Evolutionary conservation across 768 basidiomycete species (phyloP), one percentile per base, ranked within the genome.

Genomic region (Collybia sordida): DNA sequence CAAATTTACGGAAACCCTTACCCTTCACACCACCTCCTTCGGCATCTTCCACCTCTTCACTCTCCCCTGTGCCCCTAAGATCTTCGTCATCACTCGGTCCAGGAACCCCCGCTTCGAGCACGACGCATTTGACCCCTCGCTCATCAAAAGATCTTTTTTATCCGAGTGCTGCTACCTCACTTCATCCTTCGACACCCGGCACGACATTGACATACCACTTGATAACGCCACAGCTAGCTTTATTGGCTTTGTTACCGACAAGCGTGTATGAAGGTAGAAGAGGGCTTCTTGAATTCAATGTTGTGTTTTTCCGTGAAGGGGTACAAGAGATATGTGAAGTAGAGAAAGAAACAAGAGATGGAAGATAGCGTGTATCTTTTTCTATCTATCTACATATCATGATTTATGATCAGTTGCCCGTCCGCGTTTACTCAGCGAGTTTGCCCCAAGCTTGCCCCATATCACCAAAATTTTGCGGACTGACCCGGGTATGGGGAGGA

Each of bases 141-240:
- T 59, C 64, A 31, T 58, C 58, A 18, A 74, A 78, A 61, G 70
- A 79, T 21, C 68, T 79, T 3, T 86, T 84, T 65, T 87, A 86
- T 63, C 88, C 87, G 17, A 83, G 80, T 43, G 85, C 86, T 6
- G 79, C 86, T 23, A 80, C 83, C 28, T 80, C 78, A 17, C 71
- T 85, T 28, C 78, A 80, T 47, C 80, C 82, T 1, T 72, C 83
- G 11, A 71, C 75, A 2, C 79, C 81, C 24, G 82, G 84, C 8
- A 85, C 86, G 24, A 91, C 90, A n/a, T 72, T 94, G 52, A 87
- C 90, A 9, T 92, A 90, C 65, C 90, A 93, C 67, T 73, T 86
- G 42, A 81, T 93, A 57, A 90, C 88, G 49, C 79, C 80, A 50
- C 82, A 80, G 49, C 77, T 90, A 19, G 85, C 84, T 12, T 71